A percentile compares a stretch with the other conserved stretches of the same genome.
Conservation (phyloP, 202 grass and related monocot species). For the Setaria viridis region DNA sequence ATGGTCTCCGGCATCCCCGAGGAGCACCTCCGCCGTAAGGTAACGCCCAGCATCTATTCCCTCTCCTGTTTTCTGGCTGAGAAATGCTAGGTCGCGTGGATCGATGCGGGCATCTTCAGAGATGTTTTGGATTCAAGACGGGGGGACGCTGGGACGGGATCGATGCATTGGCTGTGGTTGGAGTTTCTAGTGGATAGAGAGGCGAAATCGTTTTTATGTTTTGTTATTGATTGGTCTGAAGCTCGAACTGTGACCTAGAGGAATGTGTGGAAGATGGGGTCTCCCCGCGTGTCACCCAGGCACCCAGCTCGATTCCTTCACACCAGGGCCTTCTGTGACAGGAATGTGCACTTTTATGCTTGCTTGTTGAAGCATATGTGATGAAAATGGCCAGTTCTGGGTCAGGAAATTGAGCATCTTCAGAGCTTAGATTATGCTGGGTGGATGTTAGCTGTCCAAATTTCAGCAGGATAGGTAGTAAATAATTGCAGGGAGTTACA, state of each 20-base stretch:
- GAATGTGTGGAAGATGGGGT: constrained; percentile 20
- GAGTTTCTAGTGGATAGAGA: constrained; percentile 16
- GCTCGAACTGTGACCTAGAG: neutral
- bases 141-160: neutral
- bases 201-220: neutral
- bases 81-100: constrained; percentile 24
- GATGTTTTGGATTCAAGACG: constrained; percentile 3
- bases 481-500: neutral
- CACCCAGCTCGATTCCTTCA: neutral
- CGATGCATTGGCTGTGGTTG: constrained; percentile 7
- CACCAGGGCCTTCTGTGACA: neutral
- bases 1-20: constrained; percentile 85
- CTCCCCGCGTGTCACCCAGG: neutral
- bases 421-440: neutral
- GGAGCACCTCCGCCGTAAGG: constrained; percentile 85
- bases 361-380: neutral
- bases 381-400: neutral
- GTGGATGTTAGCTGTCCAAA: neutral
- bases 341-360: neutral
- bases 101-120: neutral
- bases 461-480: constrained; percentile 21
- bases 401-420: constrained; percentile 30
- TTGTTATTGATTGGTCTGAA: constrained; percentile 1
- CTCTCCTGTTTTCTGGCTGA: neutral
- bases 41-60: constrained; percentile 13